Base-by-base conservation (phyloP, 371 early-diverging fungal species). In the Saksenaea oblongispora region DNA sequence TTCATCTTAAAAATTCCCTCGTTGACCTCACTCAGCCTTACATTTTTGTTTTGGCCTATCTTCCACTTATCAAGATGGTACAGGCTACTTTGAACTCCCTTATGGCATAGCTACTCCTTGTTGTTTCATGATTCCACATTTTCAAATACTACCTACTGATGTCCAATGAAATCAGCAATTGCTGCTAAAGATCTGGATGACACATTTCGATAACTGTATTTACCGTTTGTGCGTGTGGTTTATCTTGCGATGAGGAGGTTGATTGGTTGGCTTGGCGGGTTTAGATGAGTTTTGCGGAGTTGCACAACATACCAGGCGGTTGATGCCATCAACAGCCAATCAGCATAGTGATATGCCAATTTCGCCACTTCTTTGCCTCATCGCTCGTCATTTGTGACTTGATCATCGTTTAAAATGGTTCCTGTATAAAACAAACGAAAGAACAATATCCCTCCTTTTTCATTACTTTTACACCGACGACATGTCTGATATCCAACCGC, bases 11-110 rank as follows among this genome's bases (percentile, higher is more conserved):
- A 35, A 65, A 65, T 34, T 69, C 70, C 13, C 13, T 73, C 13
- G 22, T 70, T 17, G 70, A 75, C 51, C 34, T 76, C 15, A 58
- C 62, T 27, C 71, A 71, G 37, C 53, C 69, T 17, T 80, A 70
- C 65, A 27, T 77, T 17, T 69, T 65, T 53, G 44, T 80, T 24
- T 24, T 77, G 2, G 71, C 75, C 9, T 76, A 70, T 61, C 31
- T 72, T 9, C 72, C 67, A 9, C 26, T 75, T 3, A 17, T 68
- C 11, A 67, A 65, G 44, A 51, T 47, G 51, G 53, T 22, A 34
- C 65, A 5, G 18, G 59, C 14, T 39, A 47, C 39, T 55, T 28
- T 56, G 24, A 24, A 15, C 58, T 9, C 5, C 9, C 34, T 34
- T 26, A 17, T 57, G 22, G 58, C 34, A 31, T 55, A 13, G 13